Evolutionary conservation across 2,329 filamentous ascomycete species (phyloP).

Genomic region (Penicillium sumatraense): DNA sequence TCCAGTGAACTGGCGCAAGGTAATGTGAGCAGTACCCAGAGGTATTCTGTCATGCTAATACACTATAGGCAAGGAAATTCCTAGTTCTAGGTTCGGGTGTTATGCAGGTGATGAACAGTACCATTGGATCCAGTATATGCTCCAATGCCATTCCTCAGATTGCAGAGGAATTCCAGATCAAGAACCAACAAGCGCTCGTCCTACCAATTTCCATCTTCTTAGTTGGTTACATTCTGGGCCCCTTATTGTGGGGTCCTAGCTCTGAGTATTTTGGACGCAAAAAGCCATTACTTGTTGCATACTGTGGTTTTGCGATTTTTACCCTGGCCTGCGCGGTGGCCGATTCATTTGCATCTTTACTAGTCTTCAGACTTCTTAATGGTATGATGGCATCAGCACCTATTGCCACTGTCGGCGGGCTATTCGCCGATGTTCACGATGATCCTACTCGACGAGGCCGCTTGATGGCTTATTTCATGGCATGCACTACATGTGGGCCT

Average conservation of each 20-base stretch:
- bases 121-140: slow-evolving; percentile 45
- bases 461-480: slow-evolving; percentile 50
- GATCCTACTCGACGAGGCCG: slow-evolving; percentile 49
- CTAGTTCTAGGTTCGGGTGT: slow-evolving; percentile 42
- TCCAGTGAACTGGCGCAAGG: slow-evolving; percentile 40
- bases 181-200: slow-evolving; percentile 38
- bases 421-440: slow-evolving; percentile 54
- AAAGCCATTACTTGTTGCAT: slow-evolving; percentile 54
- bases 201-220: slow-evolving; percentile 48
- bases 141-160: slow-evolving; percentile 45
- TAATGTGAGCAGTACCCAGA: slow-evolving; percentile 14
- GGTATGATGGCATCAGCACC: slow-evolving; percentile 52
- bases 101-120: slow-evolving; percentile 47
- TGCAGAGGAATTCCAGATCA: slow-evolving; percentile 39
- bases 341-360: slow-evolving; percentile 45
- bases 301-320: slow-evolving; percentile 49
- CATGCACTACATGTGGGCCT: slow-evolving; percentile 48
- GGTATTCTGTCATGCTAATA: slow-evolving; percentile 3
- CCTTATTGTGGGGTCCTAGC: slow-evolving; percentile 49
- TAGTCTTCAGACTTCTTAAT: slow-evolving; percentile 52
- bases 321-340: slow-evolving; percentile 51
- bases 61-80: slow-evolving; percentile 30
- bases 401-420: slow-evolving; percentile 49
- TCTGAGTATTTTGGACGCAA: slow-evolving; percentile 50
- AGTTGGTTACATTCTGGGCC: slow-evolving; percentile 48